Evolutionary conservation across 306 rosid species (phyloP).

Genomic region (Sophora flavescens): DNA sequence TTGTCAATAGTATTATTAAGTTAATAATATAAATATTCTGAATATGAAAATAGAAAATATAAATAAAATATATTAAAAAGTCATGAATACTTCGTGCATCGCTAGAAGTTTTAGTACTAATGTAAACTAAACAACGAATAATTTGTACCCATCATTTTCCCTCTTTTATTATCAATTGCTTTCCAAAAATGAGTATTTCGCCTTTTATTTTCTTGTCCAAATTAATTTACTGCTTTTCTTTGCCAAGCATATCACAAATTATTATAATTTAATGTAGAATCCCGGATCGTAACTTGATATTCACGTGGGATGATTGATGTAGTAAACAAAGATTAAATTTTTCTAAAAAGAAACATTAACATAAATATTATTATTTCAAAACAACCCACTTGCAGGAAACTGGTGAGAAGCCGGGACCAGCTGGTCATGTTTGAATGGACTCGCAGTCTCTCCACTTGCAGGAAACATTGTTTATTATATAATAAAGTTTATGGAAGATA

Average conservation of each 20-base stretch:
- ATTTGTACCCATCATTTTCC: neutral
- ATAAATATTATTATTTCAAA: neutral
- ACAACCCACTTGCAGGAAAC: constrained; percentile 26
- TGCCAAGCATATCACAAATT: constrained; percentile 5
- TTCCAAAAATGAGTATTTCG: neutral
- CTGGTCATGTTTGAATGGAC: constrained; percentile 53
- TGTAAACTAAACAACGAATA: neutral
- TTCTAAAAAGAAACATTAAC: neutral
- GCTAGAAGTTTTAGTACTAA: too few relatives aligned
- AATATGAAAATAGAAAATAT: too few relatives aligned
- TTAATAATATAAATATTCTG: too few relatives aligned
- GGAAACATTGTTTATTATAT: constrained; percentile 1
- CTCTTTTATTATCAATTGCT: neutral
- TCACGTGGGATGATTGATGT: constrained; percentile 31
- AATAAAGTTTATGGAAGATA: neutral
- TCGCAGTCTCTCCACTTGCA: neutral
- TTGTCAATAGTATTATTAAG: too few relatives aligned
- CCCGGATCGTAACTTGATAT: neutral
- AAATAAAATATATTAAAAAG: too few relatives aligned
- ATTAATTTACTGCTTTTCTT: neutral
- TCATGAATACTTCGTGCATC: too few relatives aligned
- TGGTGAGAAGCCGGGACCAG: constrained; percentile 18
- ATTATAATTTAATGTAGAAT: constrained; percentile 11
- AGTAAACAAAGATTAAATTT: neutral
- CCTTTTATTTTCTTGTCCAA: neutral